Evolutionary conservation across 805 yeast species (phyloP).

Genomic region (Danielia reshetovae): DNA sequence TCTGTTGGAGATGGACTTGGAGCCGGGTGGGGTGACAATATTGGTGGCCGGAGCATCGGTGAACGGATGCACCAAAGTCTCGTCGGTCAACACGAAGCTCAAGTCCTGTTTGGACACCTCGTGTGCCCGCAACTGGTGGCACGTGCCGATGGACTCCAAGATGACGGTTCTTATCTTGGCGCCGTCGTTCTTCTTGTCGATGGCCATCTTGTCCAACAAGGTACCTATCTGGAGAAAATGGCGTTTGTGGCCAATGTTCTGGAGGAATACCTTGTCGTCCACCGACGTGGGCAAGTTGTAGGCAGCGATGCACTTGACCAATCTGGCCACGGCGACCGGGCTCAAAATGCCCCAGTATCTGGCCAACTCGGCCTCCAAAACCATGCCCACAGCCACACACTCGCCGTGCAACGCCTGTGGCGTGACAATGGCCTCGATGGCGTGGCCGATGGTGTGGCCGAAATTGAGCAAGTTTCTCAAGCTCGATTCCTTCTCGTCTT

Average conservation of each 20-base stretch:
- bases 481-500: constrained; percentile 94
- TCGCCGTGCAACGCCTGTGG: constrained; percentile 98
- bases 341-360: constrained; percentile 84
- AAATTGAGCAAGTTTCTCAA: constrained; percentile 88
- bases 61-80: constrained; percentile 64
- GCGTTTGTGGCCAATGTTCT: constrained; percentile 62
- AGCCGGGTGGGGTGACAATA: constrained; percentile 84
- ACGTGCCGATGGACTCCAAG: constrained; percentile 79
- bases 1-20: constrained; percentile 94
- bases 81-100: constrained; percentile 78
- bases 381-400: constrained; percentile 97
- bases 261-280: constrained; percentile 62
- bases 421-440: constrained; percentile 94
- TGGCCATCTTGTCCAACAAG: constrained; percentile 80
- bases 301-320: constrained; percentile 75
- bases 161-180: constrained; percentile 82
- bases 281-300: constrained; percentile 83
- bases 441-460: constrained; percentile 98
- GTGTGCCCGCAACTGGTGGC: constrained; percentile 86
- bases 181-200: constrained; percentile 96
- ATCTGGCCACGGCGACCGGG: constrained; percentile 90
- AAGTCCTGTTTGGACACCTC: constrained; percentile 77
- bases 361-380: constrained; percentile 92
- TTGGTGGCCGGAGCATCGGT: constrained; percentile 34
- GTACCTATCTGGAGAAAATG: constrained; percentile 67